Percentiles rank a stretch among this genome's conserved stretches.
Evolutionary conservation across 768 basidiomycete genomes (phyloP).

Genomic region (Trametes punicea): DNA sequence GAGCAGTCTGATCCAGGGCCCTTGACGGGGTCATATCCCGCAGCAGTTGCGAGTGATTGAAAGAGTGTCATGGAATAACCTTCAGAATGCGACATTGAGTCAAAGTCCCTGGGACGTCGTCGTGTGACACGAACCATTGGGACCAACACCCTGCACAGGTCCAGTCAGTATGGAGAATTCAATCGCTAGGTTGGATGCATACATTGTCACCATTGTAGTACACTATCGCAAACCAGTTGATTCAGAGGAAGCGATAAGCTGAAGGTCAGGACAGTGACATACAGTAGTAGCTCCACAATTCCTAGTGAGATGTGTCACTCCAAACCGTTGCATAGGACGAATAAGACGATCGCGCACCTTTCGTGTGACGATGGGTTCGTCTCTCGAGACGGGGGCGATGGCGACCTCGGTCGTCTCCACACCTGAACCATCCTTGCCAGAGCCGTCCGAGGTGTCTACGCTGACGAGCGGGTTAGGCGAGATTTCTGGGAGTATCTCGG

Average conservation of each 20-base stretch:
- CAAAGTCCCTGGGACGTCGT: background rate
- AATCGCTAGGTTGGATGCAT: constrained; percentile 15
- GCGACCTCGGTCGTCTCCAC: constrained; percentile 2
- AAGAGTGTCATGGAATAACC: constrained; percentile 70
- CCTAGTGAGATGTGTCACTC: constrained; percentile 28
- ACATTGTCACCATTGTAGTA: constrained; percentile 84
- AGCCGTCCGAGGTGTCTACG: constrained; percentile 2
- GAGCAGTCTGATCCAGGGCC: constrained; percentile 72
- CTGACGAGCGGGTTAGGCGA: constrained; percentile 1
- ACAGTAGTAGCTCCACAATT: constrained; percentile 83
- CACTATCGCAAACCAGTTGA: constrained; percentile 46
- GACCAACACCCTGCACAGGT: constrained; percentile 58
- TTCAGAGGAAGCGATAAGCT: background rate
- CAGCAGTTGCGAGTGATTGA: constrained; percentile 64
- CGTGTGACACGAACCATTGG: constrained; percentile 35
- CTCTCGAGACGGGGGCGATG: constrained; percentile 21
- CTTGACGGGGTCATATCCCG: constrained; percentile 69
- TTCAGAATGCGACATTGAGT: background rate
- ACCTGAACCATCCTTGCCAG: constrained; percentile 5
- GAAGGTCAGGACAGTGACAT: constrained; percentile 24
- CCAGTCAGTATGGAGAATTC: background rate
- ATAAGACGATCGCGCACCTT: constrained; percentile 24
- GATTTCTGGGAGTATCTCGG: constrained; percentile 3
- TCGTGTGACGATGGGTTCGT: constrained; percentile 69
- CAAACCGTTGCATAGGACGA: background rate